Evolutionary conservation across 208 protist genomes (phyloP).

Genomic region (Phytomonas francai): DNA sequence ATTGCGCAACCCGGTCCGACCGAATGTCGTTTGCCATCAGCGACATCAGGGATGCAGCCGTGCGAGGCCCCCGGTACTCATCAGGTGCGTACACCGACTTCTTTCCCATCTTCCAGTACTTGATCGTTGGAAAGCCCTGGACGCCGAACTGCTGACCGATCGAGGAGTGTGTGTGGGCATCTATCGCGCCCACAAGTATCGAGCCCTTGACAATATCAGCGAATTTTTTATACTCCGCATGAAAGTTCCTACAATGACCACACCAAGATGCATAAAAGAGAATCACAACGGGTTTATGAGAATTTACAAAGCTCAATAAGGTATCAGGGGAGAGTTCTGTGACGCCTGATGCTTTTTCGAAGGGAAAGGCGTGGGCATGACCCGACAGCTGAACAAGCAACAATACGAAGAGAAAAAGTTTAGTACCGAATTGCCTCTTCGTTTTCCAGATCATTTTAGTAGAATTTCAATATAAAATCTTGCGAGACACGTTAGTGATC

Average conservation of each 20-base stretch:
- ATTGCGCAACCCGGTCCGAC: slow-evolving; percentile 27
- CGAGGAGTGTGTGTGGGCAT: slow-evolving; percentile 63
- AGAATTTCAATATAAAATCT: slow-evolving; percentile 1
- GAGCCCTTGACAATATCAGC: slow-evolving; percentile 63
- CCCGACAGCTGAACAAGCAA: slow-evolving; percentile 6
- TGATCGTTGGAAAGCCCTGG: slow-evolving; percentile 91
- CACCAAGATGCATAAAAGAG: slow-evolving; percentile 96
- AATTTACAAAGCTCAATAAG: slow-evolving; percentile 56
- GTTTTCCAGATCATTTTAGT: background rate
- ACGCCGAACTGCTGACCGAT: slow-evolving; percentile 68
- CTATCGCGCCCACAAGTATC: slow-evolving; percentile 76
- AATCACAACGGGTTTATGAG: slow-evolving; percentile 86
- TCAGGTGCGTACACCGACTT: slow-evolving; percentile 34
- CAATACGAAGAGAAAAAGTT: slow-evolving; percentile 13
- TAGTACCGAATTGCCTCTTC: background rate
- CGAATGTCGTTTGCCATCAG: slow-evolving; percentile 42
- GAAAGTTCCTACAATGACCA: slow-evolving; percentile 92
- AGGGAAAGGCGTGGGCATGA: slow-evolving; percentile 40
- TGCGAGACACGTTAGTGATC: slow-evolving; percentile 2
- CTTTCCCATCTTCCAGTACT: slow-evolving; percentile 74
- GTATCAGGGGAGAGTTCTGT: slow-evolving; percentile 61
- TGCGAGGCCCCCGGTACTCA: slow-evolving; percentile 71
- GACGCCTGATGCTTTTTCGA: slow-evolving; percentile 42
- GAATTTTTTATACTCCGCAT: slow-evolving; percentile 83
- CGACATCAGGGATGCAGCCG: slow-evolving; percentile 53